A percentile compares a stretch with the other conserved stretches of the same genome.
phyloP scores from a whole-genome alignment of 176 grass and related monocot species.

The Oryza glumipatula region DNA sequence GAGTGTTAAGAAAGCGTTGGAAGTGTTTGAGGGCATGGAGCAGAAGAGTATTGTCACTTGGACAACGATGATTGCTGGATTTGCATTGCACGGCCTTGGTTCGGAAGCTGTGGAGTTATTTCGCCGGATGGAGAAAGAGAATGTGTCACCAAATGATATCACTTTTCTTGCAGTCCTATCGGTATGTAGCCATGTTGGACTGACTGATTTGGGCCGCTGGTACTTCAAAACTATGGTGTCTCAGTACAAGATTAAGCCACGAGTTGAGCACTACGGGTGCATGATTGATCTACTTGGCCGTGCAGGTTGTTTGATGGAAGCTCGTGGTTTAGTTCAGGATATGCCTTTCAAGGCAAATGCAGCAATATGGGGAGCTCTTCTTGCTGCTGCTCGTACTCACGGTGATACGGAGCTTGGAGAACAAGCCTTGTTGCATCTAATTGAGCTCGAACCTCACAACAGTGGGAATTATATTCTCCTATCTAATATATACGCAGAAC shows the following conservation, averaged over 20 bases:
- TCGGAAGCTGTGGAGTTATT: constrained; percentile 69
- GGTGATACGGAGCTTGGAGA: constrained; percentile 68
- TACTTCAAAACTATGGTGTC: constrained; percentile 69
- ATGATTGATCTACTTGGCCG: constrained; percentile 77
- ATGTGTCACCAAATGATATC: constrained; percentile 60
- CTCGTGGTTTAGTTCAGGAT: constrained; percentile 53
- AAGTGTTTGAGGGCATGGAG: constrained; percentile 72
- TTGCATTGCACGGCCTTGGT: constrained; percentile 73
- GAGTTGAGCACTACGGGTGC: constrained; percentile 79
- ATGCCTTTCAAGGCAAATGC: constrained; percentile 88
- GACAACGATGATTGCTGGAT: constrained; percentile 71
- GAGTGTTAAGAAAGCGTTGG: constrained; percentile 52
- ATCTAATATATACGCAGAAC: constrained; percentile 73
- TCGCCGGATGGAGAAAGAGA: constrained; percentile 66
- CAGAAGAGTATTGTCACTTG: constrained; percentile 68
- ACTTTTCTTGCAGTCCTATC: constrained; percentile 75
- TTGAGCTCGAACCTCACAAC: constrained; percentile 77
- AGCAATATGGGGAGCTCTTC: constrained; percentile 85
- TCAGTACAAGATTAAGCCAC: constrained; percentile 57
- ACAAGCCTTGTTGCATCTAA: constrained; percentile 65
- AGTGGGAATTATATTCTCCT: constrained; percentile 78
- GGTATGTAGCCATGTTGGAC: constrained; percentile 65
- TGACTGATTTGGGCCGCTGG: constrained; percentile 60
- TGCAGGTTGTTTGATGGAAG: constrained; percentile 63
- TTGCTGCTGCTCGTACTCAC: constrained; percentile 71